Evolutionary conservation across 2,329 filamentous ascomycete genomes (phyloP).

Genomic region (Zymoseptoria passerinii): DNA sequence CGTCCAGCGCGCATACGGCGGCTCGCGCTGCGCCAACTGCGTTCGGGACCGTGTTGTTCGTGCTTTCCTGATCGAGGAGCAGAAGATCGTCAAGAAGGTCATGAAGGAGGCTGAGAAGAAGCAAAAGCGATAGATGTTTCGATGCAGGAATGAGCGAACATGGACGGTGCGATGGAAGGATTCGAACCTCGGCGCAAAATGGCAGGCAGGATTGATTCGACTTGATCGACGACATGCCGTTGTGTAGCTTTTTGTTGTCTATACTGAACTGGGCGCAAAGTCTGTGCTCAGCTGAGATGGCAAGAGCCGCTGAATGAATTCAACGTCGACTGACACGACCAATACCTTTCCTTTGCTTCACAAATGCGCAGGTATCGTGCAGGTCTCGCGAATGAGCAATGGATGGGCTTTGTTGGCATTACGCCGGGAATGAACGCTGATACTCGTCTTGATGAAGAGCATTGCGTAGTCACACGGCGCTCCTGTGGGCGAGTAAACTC

Average conservation of each 20-base stretch:
- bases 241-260: neutral
- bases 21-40: constrained; percentile 96
- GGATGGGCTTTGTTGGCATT: too few species aligned
- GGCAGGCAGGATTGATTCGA: neutral
- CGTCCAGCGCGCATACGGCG: constrained; percentile 96
- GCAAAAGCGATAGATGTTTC: constrained; percentile 16
- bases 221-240: neutral
- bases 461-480: too few species aligned
- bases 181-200: neutral
- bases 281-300: neutral
- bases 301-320: neutral
- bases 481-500: too few species aligned
- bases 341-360: neutral
- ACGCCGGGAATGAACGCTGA: too few species aligned
- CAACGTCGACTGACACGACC: neutral
- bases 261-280: neutral
- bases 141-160: neutral
- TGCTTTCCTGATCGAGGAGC: constrained; percentile 99
- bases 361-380: neutral
- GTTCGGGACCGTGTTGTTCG: constrained; percentile 96
- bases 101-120: constrained; percentile 94
- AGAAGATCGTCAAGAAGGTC: constrained; percentile 99
- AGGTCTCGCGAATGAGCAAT: neutral
- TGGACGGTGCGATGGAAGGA: neutral
- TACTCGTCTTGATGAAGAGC: too few species aligned